These are phyloP conservation scores for Stevia rebaudiana DNA, from an alignment of 140 eudicot genomes.

Conservation along the genomic window DNA sequence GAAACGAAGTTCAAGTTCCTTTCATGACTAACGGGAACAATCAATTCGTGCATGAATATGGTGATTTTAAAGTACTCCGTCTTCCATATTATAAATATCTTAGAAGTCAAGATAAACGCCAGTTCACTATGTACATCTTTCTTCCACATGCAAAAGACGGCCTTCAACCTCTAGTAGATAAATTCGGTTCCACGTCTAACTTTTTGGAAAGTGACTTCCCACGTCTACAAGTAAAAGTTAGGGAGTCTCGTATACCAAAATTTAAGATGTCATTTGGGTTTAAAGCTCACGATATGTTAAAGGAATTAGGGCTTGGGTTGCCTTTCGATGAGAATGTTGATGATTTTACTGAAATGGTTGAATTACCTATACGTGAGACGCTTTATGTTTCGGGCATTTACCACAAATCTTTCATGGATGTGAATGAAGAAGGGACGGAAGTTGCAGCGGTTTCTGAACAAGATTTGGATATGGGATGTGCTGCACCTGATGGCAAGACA, in stretches of 20 bases:
- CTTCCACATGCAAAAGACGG: constrained; percentile 65
- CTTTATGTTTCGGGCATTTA: constrained; percentile 41
- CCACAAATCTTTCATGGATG: constrained; percentile 63
- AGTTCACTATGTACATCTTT: constrained; percentile 52
- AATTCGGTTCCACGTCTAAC: constrained; percentile 29
- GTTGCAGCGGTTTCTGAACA: constrained; percentile 58
- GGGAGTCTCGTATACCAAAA: constrained; percentile 45
- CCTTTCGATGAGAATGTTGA: constrained; percentile 38
- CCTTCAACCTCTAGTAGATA: constrained; percentile 38
- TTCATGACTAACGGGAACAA: constrained; percentile 30
- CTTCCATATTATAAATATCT: constrained; percentile 71
- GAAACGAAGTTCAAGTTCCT: constrained; percentile 25
- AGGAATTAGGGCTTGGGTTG: constrained; percentile 41
- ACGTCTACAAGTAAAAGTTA: constrained; percentile 19
- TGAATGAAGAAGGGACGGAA: constrained; percentile 73
- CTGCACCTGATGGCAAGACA: not conserved
- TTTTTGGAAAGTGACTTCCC: constrained; percentile 52
- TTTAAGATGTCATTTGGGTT: constrained; percentile 57
- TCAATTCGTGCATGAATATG: constrained; percentile 33
- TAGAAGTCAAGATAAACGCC: constrained; percentile 51
- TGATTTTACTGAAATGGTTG: constrained; percentile 53
- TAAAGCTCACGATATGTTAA: constrained; percentile 49
- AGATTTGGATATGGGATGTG: not conserved
- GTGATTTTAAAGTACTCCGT: constrained; percentile 51
- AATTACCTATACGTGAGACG: constrained; percentile 30